These are phyloP conservation scores for Funneliformis geosporum DNA, from an alignment of 192 early-diverging fungal species.

Conservation along the genomic window DNA sequence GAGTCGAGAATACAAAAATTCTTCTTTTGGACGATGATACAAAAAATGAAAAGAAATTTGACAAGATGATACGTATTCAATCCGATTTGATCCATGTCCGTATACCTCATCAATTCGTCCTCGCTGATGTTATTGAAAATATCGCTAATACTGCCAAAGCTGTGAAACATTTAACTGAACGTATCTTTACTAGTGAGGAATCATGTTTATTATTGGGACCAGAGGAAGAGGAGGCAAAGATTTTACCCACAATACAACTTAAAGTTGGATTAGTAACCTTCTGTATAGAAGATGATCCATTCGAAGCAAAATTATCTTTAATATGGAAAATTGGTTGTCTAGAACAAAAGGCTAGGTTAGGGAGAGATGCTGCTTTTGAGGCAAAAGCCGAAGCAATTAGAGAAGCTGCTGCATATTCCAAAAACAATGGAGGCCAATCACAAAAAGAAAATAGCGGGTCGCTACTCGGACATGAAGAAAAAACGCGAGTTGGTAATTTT, in stretches of 20 bases:
- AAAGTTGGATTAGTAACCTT: conserved; percentile 37
- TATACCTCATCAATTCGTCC: conserved; percentile 41
- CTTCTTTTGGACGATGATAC: conserved; percentile 20
- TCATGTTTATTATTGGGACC: background rate
- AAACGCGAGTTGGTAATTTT: background rate
- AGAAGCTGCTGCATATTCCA: conserved; percentile 1
- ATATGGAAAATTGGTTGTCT: conserved; percentile 41
- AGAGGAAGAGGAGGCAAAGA: conserved; percentile 30
- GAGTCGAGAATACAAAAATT: conserved; percentile 37
- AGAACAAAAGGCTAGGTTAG: conserved; percentile 42
- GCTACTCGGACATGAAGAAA: background rate
- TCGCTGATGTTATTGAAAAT: conserved; percentile 44
- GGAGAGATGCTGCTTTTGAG: conserved; percentile 42
- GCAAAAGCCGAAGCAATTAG: conserved; percentile 38
- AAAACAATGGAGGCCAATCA: background rate
- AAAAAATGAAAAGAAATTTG: background rate
- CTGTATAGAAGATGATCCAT: conserved; percentile 49
- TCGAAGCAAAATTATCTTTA: conserved; percentile 40
- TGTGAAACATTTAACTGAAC: conserved; percentile 32
- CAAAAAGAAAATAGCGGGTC: background rate
- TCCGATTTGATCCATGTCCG: conserved; percentile 37
- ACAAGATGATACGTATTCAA: conserved; percentile 30
- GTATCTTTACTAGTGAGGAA: conserved; percentile 24
- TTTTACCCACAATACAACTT: conserved; percentile 35
- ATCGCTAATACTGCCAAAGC: conserved; percentile 36